Evolutionary conservation across 345 rosid genomes (phyloP).

Genomic region (Salix caprea): DNA sequence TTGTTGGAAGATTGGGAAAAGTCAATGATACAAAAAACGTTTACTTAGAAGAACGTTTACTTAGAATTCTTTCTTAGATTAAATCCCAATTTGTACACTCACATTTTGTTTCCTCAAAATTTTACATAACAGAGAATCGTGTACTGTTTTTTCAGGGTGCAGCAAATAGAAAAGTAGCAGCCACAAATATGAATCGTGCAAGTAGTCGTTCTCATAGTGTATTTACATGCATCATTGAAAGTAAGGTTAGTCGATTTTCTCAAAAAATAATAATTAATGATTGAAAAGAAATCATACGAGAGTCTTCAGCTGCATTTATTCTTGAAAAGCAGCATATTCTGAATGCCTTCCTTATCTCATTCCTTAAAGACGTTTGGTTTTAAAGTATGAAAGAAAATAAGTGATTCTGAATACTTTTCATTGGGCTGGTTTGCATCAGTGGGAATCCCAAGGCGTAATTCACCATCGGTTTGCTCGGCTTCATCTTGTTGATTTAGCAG

Average conservation of each 20-base stretch:
- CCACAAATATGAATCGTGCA: conserved; percentile 95
- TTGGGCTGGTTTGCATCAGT: conserved; percentile 37
- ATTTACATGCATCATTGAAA: conserved; percentile 89
- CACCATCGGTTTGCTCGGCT: conserved; percentile 97
- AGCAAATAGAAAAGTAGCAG: conserved; percentile 94
- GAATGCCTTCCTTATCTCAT: neutral
- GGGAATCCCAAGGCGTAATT: conserved; percentile 94
- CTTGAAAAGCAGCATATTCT: neutral
- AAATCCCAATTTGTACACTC: neutral
- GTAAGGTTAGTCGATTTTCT: conserved; percentile 51
- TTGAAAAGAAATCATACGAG: neutral
- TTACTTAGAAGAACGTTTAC: neutral
- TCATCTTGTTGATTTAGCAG: conserved; percentile 97
- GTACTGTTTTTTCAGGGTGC: conserved; percentile 60
- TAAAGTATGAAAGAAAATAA: neutral
- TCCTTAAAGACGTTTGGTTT: neutral
- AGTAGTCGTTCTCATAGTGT: conserved; percentile 99
- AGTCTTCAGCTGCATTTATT: neutral
- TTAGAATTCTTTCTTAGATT: neutral
- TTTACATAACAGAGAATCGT: neutral
- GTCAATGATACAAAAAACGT: neutral
- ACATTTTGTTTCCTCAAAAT: neutral
- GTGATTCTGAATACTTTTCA: neutral
- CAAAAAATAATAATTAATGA: too few species aligned
- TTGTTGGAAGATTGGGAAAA: neutral